Evolutionary conservation across 1,139 yeast species (phyloP).

Genomic region (Protomyces inouyei): DNA sequence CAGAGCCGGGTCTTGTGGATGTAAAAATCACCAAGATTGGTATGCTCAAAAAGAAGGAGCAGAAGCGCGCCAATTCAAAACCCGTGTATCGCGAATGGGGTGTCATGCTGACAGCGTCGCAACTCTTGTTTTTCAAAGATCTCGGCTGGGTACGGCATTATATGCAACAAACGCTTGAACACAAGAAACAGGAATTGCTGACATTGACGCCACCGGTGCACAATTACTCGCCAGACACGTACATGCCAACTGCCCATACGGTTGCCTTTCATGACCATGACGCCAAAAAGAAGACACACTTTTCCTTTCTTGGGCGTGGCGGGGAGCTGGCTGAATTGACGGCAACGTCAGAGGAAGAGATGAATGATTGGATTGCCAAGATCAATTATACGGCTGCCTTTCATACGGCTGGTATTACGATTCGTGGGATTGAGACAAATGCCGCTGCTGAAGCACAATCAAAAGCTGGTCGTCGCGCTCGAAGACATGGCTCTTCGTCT

Average conservation of each 20-base stretch:
- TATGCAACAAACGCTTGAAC: constrained; percentile 34
- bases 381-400: constrained; percentile 55
- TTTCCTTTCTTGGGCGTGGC: constrained; percentile 39
- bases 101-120: constrained; percentile 43
- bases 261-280: constrained; percentile 38
- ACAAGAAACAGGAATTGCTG: constrained; percentile 27
- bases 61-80: constrained; percentile 39
- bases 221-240: constrained; percentile 42
- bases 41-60: constrained; percentile 41
- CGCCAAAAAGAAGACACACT: constrained; percentile 32
- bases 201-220: constrained; percentile 41
- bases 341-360: constrained; percentile 41
- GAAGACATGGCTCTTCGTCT: constrained; percentile 2
- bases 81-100: constrained; percentile 45
- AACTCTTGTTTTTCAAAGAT: constrained; percentile 44
- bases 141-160: constrained; percentile 41
- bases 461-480: background rate
- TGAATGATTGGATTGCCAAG: constrained; percentile 52
- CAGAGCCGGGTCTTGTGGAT: constrained; percentile 43
- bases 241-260: constrained; percentile 40
- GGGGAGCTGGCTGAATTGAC: constrained; percentile 42
- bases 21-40: constrained; percentile 44
- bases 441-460: background rate
- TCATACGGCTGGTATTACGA: constrained; percentile 43
- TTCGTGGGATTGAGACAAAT: constrained; percentile 19